Base-by-base conservation (phyloP, 2,329 filamentous ascomycete species). In the Rhynchosporium secalis region DNA sequence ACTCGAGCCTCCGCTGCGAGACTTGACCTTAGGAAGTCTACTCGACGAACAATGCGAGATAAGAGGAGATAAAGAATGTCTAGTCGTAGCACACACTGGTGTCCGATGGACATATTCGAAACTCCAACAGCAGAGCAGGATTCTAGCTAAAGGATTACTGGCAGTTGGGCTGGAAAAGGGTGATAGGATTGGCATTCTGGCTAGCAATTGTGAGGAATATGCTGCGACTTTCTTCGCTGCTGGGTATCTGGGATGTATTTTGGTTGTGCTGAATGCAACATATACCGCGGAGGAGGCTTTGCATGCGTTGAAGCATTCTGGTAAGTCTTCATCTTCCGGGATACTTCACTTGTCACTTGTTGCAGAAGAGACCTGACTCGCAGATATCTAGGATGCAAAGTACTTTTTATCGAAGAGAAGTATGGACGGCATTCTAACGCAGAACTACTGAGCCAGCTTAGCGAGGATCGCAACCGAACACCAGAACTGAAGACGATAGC, bases 221-320 rank as follows among this genome's bases (percentile, higher is more conserved):
- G 77, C 68, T 36, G 61, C 56, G 20, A 43, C 65, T 12, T 68
- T 70, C 55, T 69, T 68, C 41, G 67, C 66, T 1, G 67, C 62
- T 20, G 68, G 61, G 20, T 64, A 66, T 28, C 81, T 89, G 15
- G 87, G 87, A 8, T 86, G 83, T 52, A 86, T 89, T 54, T 78
- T 92, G 58, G 89, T 92, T 29, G 91, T 92, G 47, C 78, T 93
- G 68, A 93, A 93, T 77, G 93, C 92, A 75, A 92, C 89, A 0
- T 93, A 93, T 72, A 93, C 90, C 1, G 82, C 86, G 3, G 84
- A 83, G 1, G 90, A 93, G 75, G 86, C 88, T 56, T 81, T 86
- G 72, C 89, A 89, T 74, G 90, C 87, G 4, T 75, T 93, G 36
- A 82, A 83, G 58, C 90, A 92, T 72, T 86, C 88, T n/a, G 85